phyloP scores from a whole-genome alignment of 306 rosid genomes.

The Castanospermum australe region DNA sequence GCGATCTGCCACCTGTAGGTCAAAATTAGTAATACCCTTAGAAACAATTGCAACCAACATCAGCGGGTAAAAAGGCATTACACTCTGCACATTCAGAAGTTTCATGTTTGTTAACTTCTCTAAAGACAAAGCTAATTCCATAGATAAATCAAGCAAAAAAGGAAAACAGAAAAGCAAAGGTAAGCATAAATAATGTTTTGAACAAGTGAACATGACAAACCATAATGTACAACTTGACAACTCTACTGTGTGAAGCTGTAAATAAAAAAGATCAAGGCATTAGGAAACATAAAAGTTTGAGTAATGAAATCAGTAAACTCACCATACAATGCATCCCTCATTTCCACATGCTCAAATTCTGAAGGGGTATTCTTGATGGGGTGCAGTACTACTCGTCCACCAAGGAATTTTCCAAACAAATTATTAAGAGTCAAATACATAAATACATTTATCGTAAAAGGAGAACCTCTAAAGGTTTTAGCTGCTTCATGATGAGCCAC shows the following conservation, averaged over 20 bases:
- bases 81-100: constrained; percentile 48
- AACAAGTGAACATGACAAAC: background rate
- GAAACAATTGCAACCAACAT: background rate
- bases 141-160: constrained; percentile 37
- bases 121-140: constrained; percentile 59
- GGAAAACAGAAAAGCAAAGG: background rate
- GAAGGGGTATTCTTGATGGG: constrained; percentile 46
- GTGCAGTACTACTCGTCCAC: constrained; percentile 55
- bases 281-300: background rate
- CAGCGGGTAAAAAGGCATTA: constrained; percentile 25
- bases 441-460: background rate
- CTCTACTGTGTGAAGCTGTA: background rate
- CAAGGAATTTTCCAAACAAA: constrained; percentile 47
- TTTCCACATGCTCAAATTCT: constrained; percentile 63
- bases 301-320: constrained; percentile 22
- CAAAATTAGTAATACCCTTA: background rate
- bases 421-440: background rate
- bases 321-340: constrained; percentile 66
- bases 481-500: background rate
- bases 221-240: background rate
- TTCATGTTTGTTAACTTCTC: constrained; percentile 57
- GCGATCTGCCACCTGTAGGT: constrained; percentile 41
- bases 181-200: constrained; percentile 4
- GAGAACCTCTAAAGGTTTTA: background rate
- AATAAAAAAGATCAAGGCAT: background rate